These are phyloP conservation scores for Dentipellis fragilis DNA, from an alignment of 768 basidiomycete genomes.

Conservation along the genomic window DNA sequence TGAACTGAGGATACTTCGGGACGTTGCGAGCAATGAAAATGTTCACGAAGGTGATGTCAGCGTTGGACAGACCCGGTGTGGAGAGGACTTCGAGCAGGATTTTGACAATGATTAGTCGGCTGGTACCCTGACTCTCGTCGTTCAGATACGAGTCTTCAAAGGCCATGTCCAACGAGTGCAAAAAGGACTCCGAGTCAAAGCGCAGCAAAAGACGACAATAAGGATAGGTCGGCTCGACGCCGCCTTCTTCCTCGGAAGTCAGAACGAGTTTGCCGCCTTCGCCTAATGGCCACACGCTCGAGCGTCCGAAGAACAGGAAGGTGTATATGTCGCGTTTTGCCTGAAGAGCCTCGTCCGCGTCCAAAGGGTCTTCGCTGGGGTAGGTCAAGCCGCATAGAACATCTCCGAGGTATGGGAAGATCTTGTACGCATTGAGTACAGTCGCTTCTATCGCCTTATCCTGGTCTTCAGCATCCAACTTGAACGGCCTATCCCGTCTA, in stretches of 20 bases:
- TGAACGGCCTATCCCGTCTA: slow-evolving; percentile 30
- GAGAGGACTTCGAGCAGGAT: slow-evolving; percentile 74
- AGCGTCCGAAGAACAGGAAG: slow-evolving; percentile 79
- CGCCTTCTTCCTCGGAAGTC: slow-evolving; percentile 66
- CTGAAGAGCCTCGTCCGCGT: slow-evolving; percentile 47
- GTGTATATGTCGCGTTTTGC: slow-evolving; percentile 71
- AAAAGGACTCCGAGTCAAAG: slow-evolving; percentile 89
- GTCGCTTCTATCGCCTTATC: slow-evolving; percentile 42
- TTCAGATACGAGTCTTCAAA: slow-evolving; percentile 92
- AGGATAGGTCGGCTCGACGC: slow-evolving; percentile 78
- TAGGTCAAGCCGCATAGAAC: slow-evolving; percentile 77
- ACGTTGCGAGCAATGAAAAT: slow-evolving; percentile 96
- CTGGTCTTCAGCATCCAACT: slow-evolving; percentile 17
- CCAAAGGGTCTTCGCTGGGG: slow-evolving; percentile 70
- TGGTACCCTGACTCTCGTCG: slow-evolving; percentile 54
- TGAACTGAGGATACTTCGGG: slow-evolving; percentile 90
- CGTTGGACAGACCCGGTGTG: slow-evolving; percentile 39
- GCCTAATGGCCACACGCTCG: slow-evolving; percentile 67
- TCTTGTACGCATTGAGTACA: slow-evolving; percentile 77
- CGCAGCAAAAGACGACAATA: slow-evolving; percentile 75
- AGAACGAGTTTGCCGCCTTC: slow-evolving; percentile 65
- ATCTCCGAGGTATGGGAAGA: slow-evolving; percentile 81
- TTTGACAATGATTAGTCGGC: slow-evolving; percentile 73
- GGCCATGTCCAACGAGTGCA: slow-evolving; percentile 88
- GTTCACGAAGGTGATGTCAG: slow-evolving; percentile 75